Conservation (phyloP, 495 filamentous ascomycete species). For the Penicillium paxilli region DNA sequence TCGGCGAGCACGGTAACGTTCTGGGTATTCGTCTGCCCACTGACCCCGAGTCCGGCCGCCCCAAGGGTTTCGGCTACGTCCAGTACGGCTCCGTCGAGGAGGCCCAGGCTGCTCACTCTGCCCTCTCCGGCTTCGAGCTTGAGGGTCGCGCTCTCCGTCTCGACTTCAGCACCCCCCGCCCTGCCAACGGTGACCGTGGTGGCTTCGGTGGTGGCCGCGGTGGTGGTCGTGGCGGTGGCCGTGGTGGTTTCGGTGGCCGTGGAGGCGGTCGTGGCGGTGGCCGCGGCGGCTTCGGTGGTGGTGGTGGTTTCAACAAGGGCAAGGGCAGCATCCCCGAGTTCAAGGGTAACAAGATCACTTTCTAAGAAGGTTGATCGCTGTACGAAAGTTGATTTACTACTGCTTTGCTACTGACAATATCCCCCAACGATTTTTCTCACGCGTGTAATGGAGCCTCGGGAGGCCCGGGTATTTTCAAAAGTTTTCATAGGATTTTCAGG, state of each 20-base stretch:
- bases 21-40: slow-evolving; percentile 86
- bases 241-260: slow-evolving; percentile 48
- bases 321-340: slow-evolving; percentile 80
- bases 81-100: slow-evolving; percentile 82
- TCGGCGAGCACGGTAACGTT: slow-evolving; percentile 69
- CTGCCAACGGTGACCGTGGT: slow-evolving; percentile 58
- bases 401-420: slow-evolving; percentile 16
- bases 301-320: slow-evolving; percentile 54
- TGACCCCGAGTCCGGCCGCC: slow-evolving; percentile 78
- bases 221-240: slow-evolving; percentile 53
- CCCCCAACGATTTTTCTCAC: slow-evolving; percentile 16
- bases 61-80: slow-evolving; percentile 96
- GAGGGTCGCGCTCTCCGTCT: slow-evolving; percentile 81
- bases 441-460: slow-evolving; percentile 20
- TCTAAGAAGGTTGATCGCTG: slow-evolving; percentile 51
- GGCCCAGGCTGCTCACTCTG: slow-evolving; percentile 72
- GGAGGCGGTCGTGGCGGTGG: slow-evolving; percentile 54
- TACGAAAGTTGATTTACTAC: not conserved
- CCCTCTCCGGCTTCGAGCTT: slow-evolving; percentile 74
- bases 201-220: slow-evolving; percentile 55
- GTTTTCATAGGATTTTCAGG: too few species aligned
- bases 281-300: slow-evolving; percentile 55
- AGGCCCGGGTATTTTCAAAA: slow-evolving; percentile 18
- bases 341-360: slow-evolving; percentile 89
- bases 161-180: slow-evolving; percentile 82